Percentiles rank a stretch among this genome's conserved stretches.
phyloP scores from a whole-genome alignment of 2,329 filamentous ascomycete genomes.

The Chrysosporium keratinophilum region DNA sequence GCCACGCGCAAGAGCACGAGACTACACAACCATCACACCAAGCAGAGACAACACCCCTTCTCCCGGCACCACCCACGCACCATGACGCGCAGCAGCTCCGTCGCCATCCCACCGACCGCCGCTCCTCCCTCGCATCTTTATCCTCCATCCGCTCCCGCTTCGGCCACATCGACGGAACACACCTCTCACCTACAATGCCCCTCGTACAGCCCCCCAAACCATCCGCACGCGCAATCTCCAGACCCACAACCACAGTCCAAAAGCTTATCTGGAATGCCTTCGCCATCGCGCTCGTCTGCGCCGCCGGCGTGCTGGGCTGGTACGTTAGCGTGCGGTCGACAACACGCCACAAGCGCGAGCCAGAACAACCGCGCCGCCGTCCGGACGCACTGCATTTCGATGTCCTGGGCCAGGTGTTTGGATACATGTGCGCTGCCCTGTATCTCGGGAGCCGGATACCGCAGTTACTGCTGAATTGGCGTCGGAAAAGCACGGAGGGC shows the following conservation, averaged over 20 bases:
- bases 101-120: slow-evolving; percentile 13
- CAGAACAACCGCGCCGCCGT: slow-evolving; percentile 26
- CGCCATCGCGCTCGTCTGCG: slow-evolving; percentile 69
- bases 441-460: slow-evolving; percentile 86
- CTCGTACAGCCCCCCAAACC: slow-evolving; percentile 48
- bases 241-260: slow-evolving; percentile 31
- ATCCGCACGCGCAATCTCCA: slow-evolving; percentile 19
- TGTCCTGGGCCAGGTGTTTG: slow-evolving; percentile 75
- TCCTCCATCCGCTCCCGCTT: slow-evolving; percentile 39
- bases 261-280: slow-evolving; percentile 59
- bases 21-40: slow-evolving; percentile 2
- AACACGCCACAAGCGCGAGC: slow-evolving; percentile 15
- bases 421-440: slow-evolving; percentile 78
- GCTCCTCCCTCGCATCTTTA: slow-evolving; percentile 17
- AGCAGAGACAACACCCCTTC: slow-evolving; percentile 20
- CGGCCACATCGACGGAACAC: slow-evolving; percentile 50
- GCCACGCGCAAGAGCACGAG: neutral
- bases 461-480: slow-evolving; percentile 83
- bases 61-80: slow-evolving; percentile 8
- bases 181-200: slow-evolving; percentile 74
- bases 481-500: slow-evolving; percentile 84
- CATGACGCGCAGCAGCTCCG: neutral
- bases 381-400: slow-evolving; percentile 53
- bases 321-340: slow-evolving; percentile 53
- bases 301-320: slow-evolving; percentile 77